Evolutionary conservation across 23 red algal species (phyloP).

Genomic region (Pyropia haitanensis): DNA sequence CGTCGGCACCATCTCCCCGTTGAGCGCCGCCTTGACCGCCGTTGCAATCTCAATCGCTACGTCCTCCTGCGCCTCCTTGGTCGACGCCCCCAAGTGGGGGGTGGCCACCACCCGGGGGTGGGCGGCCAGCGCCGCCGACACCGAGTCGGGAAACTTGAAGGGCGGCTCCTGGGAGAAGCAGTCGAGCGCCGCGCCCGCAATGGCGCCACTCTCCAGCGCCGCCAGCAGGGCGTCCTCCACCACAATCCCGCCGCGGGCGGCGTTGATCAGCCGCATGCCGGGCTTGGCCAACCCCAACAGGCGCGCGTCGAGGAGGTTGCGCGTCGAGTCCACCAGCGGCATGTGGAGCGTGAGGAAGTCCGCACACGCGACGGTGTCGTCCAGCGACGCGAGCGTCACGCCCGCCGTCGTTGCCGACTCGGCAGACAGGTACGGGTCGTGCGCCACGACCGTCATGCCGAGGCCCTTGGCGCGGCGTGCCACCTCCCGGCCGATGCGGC

Average conservation of each 20-base stretch:
- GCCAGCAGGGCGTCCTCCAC: slow-evolving; percentile 84
- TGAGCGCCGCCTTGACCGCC: slow-evolving; percentile 59
- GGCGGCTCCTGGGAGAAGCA: slow-evolving; percentile 87
- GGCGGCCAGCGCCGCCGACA: slow-evolving; percentile 69
- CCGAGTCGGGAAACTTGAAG: slow-evolving; percentile 67
- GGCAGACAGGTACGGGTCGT: slow-evolving; percentile 75
- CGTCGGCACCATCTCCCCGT: slow-evolving; percentile 84
- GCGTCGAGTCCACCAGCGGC: slow-evolving; percentile 76
- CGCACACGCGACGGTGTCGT: slow-evolving; percentile 20
- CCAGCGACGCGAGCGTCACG: slow-evolving; percentile 49
- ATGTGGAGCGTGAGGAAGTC: slow-evolving; percentile 98
- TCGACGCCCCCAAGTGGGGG: slow-evolving; percentile 94
- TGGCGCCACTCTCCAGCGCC: slow-evolving; percentile 68
- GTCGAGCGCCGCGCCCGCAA: slow-evolving; percentile 83
- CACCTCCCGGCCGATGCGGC: slow-evolving; percentile 95
- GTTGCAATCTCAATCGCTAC: slow-evolving; percentile 90
- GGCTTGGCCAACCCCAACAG: slow-evolving; percentile 55
- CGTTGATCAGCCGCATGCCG: slow-evolving; percentile 78
- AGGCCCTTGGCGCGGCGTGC: slow-evolving; percentile 69
- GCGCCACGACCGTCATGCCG: slow-evolving; percentile 87
- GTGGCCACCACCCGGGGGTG: slow-evolving; percentile 85
- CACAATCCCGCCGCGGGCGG: slow-evolving; percentile 85
- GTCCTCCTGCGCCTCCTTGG: slow-evolving; percentile 86
- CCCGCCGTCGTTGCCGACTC: slow-evolving; percentile 71
- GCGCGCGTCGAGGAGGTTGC: slow-evolving; percentile 54